These are phyloP conservation scores for Polymyxa betae DNA, from an alignment of 208 protist species.

Conservation along the genomic window DNA sequence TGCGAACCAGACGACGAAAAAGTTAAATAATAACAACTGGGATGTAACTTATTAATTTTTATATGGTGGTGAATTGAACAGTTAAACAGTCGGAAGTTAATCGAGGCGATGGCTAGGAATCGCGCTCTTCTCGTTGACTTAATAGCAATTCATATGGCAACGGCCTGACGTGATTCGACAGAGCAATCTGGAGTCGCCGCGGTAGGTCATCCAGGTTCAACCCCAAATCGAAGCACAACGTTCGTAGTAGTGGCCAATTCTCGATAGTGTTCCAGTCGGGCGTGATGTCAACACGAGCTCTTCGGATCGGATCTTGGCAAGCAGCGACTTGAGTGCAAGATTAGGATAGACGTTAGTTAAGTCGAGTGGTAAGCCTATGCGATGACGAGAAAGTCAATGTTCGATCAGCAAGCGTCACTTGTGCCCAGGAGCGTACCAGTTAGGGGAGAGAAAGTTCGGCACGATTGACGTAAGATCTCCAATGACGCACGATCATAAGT, in stretches of 20 bases:
- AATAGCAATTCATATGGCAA: too few relatives aligned
- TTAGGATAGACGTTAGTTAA: slow-evolving; percentile 27
- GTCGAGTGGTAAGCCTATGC: neutral
- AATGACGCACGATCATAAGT: slow-evolving; percentile 34
- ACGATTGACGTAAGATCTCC: neutral
- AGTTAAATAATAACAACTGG: too few relatives aligned
- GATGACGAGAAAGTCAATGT: neutral
- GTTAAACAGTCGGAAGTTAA: too few relatives aligned
- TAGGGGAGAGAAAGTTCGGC: slow-evolving; percentile 15
- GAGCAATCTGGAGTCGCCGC: too few relatives aligned
- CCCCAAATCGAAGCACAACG: slow-evolving; percentile 24
- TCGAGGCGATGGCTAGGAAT: too few relatives aligned
- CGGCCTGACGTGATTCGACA: too few relatives aligned
- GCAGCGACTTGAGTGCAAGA: slow-evolving; percentile 22
- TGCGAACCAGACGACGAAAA: too few relatives aligned
- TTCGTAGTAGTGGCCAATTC: slow-evolving; percentile 37
- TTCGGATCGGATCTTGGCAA: slow-evolving; percentile 26
- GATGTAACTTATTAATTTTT: too few relatives aligned
- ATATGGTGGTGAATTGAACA: too few relatives aligned
- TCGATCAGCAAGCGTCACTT: neutral
- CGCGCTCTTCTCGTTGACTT: too few relatives aligned
- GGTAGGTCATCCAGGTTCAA: too few relatives aligned
- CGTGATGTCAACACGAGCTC: slow-evolving; percentile 34
- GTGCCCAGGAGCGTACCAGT: neutral
- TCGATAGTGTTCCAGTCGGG: neutral